Percentiles rank a stretch among this genome's conserved stretches.
Conservation (phyloP, 2,329 filamentous ascomycete genomes). For the Diaporthe citriasiana region DNA sequence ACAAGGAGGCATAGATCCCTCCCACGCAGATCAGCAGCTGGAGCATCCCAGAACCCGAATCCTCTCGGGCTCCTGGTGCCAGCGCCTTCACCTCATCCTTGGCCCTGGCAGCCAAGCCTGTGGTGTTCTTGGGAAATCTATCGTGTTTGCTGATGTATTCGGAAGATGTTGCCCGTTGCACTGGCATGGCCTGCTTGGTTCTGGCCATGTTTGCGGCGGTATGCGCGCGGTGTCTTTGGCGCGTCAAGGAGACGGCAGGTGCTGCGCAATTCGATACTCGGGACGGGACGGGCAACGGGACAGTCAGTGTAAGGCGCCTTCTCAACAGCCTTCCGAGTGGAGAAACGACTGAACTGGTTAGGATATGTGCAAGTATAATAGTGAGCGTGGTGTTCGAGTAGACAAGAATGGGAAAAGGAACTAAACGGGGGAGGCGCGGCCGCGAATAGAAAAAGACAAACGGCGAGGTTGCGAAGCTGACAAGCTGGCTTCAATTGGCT, state of each 20-base stretch:
- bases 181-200: slow-evolving; percentile 75
- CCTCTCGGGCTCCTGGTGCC: slow-evolving; percentile 21
- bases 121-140: slow-evolving; percentile 50
- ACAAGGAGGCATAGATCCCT: slow-evolving; percentile 98
- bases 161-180: slow-evolving; percentile 76
- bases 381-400: neutral
- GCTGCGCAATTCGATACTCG: neutral
- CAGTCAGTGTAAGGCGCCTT: neutral
- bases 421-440: neutral
- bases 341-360: slow-evolving; percentile 1
- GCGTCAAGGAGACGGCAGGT: neutral
- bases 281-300: neutral
- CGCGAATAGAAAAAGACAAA: neutral
- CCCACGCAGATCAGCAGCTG: slow-evolving; percentile 90
- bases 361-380: neutral
- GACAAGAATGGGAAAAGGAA: slow-evolving; percentile 1
- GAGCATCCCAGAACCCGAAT: slow-evolving; percentile 68
- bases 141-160: slow-evolving; percentile 71
- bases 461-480: slow-evolving; percentile 41
- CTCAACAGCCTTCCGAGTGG: neutral
- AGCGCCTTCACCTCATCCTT: slow-evolving; percentile 50
- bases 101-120: slow-evolving; percentile 49
- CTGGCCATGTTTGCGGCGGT: slow-evolving; percentile 71
- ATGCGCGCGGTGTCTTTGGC: neutral
- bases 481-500: slow-evolving; percentile 47